phyloP scores from a whole-genome alignment of 768 basidiomycete genomes.

The Panellus pusillus region DNA sequence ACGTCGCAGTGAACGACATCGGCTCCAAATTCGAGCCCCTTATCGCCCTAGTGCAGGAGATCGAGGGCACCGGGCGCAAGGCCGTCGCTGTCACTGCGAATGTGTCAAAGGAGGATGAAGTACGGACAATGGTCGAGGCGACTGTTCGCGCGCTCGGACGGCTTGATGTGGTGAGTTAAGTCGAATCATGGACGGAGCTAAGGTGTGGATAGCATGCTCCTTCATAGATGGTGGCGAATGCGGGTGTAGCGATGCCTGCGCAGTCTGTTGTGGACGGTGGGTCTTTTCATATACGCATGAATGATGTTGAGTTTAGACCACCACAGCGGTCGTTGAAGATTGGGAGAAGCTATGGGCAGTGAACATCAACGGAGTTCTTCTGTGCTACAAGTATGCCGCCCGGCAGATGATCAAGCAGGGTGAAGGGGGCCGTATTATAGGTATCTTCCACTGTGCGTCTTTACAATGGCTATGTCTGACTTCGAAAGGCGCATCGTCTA shows the following conservation, averaged over 20 bases:
- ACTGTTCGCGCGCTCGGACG: constrained; percentile 23
- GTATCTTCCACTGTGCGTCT: constrained; percentile 15
- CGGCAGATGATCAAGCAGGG: constrained; percentile 45
- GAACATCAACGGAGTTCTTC: constrained; percentile 41
- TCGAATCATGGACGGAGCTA: no score
- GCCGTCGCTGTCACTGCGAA: constrained; percentile 25
- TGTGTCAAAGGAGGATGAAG: constrained; percentile 29
- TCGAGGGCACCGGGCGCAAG: constrained; percentile 23
- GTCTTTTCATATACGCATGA: background rate
- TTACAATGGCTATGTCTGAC: background rate
- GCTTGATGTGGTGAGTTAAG: constrained; percentile 28
- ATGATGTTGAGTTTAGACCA: background rate
- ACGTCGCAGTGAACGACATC: constrained; percentile 32
- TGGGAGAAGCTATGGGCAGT: constrained; percentile 34
- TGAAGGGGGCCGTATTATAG: constrained; percentile 43
- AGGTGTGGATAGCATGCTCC: background rate
- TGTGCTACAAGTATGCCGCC: constrained; percentile 45
- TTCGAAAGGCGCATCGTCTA: constrained; percentile 33
- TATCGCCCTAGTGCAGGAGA: constrained; percentile 26
- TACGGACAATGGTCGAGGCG: constrained; percentile 28
- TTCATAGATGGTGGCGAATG: constrained; percentile 37
- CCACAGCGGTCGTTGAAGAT: constrained; percentile 32
- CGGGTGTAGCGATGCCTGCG: constrained; percentile 21
- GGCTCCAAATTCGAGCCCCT: constrained; percentile 20
- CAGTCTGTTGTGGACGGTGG: constrained; percentile 21